A percentile compares a stretch with the other conserved stretches of the same genome.
Evolutionary conservation across 345 rosid species (phyloP).

Genomic region (Alliaria petiolata): DNA sequence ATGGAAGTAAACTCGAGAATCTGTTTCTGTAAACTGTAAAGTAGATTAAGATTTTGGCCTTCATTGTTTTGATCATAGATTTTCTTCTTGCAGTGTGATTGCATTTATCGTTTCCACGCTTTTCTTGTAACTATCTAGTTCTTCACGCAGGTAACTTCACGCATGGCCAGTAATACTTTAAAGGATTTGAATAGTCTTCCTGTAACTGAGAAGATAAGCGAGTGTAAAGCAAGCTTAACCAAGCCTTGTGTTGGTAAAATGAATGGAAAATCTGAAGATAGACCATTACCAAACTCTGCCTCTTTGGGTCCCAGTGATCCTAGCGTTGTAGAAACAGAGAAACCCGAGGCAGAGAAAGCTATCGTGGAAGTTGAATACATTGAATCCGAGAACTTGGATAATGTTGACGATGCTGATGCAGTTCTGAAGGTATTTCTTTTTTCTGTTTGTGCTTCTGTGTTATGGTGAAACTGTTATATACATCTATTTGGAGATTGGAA

Average conservation of each 20-base stretch:
- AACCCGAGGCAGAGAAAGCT: constrained; percentile 43
- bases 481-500: background rate
- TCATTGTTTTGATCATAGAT: no score
- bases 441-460: background rate
- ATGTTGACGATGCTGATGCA: constrained; percentile 66
- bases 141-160: constrained; percentile 15
- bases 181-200: constrained; percentile 61
- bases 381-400: constrained; percentile 70
- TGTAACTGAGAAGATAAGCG: constrained; percentile 53
- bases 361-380: constrained; percentile 71
- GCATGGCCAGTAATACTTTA: constrained; percentile 66
- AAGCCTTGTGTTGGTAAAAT: constrained; percentile 49
- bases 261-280: constrained; percentile 53
- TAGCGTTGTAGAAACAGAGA: constrained; percentile 43
- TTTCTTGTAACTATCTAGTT: background rate
- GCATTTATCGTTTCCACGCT: background rate
- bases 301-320: constrained; percentile 36
- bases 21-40: background rate
- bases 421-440: constrained; percentile 56
- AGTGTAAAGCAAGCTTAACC: constrained; percentile 49
- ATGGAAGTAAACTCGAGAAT: background rate
- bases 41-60: background rate
- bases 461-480: background rate
- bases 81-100: background rate
- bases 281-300: constrained; percentile 31